A percentile compares a stretch with the other conserved stretches of the same genome.
Evolutionary conservation across 2,329 filamentous ascomycete species (phyloP).

Genomic region (Penicillium frequentans): DNA sequence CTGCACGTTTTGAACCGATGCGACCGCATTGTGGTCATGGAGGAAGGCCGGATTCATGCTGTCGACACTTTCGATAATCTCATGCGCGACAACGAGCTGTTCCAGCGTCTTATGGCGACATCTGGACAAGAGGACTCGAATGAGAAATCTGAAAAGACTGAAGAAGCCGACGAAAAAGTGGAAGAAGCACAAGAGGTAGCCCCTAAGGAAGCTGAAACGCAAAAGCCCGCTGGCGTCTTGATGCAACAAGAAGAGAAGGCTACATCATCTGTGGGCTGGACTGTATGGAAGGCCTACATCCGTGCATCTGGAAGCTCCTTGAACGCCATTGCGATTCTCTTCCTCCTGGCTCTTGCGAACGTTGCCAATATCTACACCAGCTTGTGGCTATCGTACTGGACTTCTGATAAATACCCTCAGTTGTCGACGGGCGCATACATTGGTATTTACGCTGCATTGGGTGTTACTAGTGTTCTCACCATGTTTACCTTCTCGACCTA

Average conservation of each 20-base stretch:
- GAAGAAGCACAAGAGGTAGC: slow-evolving; percentile 19
- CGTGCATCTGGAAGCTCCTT: slow-evolving; percentile 69
- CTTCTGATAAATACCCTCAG: slow-evolving; percentile 68
- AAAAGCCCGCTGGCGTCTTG: slow-evolving; percentile 30
- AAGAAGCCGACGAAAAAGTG: slow-evolving; percentile 36
- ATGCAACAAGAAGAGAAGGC: slow-evolving; percentile 60
- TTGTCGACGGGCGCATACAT: slow-evolving; percentile 69
- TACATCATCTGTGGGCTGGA: slow-evolving; percentile 74
- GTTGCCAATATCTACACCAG: slow-evolving; percentile 84
- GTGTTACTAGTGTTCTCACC: slow-evolving; percentile 67
- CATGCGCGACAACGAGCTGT: slow-evolving; percentile 74
- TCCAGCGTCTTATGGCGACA: slow-evolving; percentile 78
- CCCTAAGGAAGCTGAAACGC: slow-evolving; percentile 7
- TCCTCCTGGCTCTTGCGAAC: slow-evolving; percentile 70
- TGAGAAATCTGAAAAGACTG: slow-evolving; percentile 50
- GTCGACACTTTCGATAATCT: slow-evolving; percentile 88
- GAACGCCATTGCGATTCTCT: slow-evolving; percentile 59
- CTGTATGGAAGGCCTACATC: slow-evolving; percentile 76
- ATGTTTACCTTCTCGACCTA: slow-evolving; percentile 79
- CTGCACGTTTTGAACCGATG: slow-evolving; percentile 88
- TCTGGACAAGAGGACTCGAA: slow-evolving; percentile 60
- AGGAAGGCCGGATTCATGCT: slow-evolving; percentile 78
- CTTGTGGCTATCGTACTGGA: slow-evolving; percentile 95
- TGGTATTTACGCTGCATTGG: slow-evolving; percentile 69
- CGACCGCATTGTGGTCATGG: slow-evolving; percentile 91